phyloP scores from a whole-genome alignment of 2,329 filamentous ascomycete species.

The Sporothrix mexicana region DNA sequence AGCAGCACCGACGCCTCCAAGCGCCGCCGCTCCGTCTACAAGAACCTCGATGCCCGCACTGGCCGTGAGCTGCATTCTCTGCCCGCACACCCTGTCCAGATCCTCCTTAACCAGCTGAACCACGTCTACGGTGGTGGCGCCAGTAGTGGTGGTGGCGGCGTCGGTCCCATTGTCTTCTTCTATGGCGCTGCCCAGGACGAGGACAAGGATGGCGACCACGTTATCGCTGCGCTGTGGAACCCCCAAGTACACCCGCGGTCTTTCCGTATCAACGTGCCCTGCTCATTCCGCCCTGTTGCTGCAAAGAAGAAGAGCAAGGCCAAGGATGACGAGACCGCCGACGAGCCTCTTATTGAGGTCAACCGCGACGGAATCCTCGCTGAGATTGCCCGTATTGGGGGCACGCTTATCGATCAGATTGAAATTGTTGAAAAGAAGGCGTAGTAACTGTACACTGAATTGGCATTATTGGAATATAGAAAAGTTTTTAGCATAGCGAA shows the following conservation, averaged over 20 bases:
- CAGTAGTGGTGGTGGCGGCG: conserved; percentile 25
- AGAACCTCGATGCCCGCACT: conserved; percentile 75
- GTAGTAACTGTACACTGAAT: neutral
- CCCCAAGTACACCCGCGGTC: conserved; percentile 59
- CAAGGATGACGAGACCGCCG: conserved; percentile 39
- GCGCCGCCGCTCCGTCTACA: conserved; percentile 64
- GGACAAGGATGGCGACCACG: conserved; percentile 48
- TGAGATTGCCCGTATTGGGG: conserved; percentile 74
- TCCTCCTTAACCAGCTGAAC: conserved; percentile 72
- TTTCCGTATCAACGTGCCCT: conserved; percentile 75
- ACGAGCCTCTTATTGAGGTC: conserved; percentile 58
- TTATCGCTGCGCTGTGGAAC: conserved; percentile 66
- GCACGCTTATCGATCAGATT: conserved; percentile 70
- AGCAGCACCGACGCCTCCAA: conserved; percentile 31
- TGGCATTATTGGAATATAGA: neutral
- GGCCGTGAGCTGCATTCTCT: conserved; percentile 53
- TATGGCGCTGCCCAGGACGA: conserved; percentile 60
- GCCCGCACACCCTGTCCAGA: conserved; percentile 64
- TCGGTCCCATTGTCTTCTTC: conserved; percentile 77
- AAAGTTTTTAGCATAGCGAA: conserved; percentile 24
- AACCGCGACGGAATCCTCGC: conserved; percentile 71
- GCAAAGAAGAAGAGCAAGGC: conserved; percentile 14
- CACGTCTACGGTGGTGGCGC: conserved; percentile 59
- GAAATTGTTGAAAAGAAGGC: conserved; percentile 48
- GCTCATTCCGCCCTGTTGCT: conserved; percentile 64